Evolutionary conservation across 1,284 basidiomycete species (phyloP), one percentile per base, ranked within the genome.

Genomic region (Ustilago loliicola): DNA sequence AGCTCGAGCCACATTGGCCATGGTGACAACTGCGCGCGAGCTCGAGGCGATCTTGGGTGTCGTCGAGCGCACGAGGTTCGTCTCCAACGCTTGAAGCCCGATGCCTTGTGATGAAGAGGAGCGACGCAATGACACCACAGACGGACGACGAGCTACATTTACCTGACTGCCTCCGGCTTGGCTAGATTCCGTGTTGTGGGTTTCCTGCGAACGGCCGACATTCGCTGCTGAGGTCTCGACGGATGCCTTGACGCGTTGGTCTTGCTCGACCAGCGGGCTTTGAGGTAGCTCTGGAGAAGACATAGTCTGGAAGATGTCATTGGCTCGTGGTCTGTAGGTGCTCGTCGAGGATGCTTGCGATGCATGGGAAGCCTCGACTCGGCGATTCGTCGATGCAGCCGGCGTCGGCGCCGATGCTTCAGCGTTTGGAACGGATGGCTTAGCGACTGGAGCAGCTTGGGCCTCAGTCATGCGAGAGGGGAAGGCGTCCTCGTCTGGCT

Each of bases 61-160:
- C 6, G 70, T 74, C 7, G 66, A 67, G n/a, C 66, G 64, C 17
- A 60, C 61, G 0, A 80, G 65, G 21, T 70, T 75, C 9, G 59
- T 63, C 57, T 80, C 79, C 10, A 80, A 57, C 13, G 79, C 79
- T 38, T 68, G 61, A 17, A 80, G 63, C n/a, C 77, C 79, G 21
- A 70, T 53, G 36, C 79, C 79, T 21, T 77, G 73, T 15, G 78
- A 73, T 2, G 75, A 75, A 4, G 71, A 69, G 2, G 79, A 66
- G 15, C 74, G 53, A 17, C 72, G 58, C 25, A 72, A 38, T 3
- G 75, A 71, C 11, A 57, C 45, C 9, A 58, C 40, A 5, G 70
- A 71, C 9, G 57, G 19, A 17, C 54, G 61, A 30, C 66, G 54
- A 27, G 48, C 30, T 7, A 38, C 36, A 3, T 54, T 32, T 11